Base-by-base conservation (phyloP, 257 asterid genomes). In the Leptodermis oblonga region DNA sequence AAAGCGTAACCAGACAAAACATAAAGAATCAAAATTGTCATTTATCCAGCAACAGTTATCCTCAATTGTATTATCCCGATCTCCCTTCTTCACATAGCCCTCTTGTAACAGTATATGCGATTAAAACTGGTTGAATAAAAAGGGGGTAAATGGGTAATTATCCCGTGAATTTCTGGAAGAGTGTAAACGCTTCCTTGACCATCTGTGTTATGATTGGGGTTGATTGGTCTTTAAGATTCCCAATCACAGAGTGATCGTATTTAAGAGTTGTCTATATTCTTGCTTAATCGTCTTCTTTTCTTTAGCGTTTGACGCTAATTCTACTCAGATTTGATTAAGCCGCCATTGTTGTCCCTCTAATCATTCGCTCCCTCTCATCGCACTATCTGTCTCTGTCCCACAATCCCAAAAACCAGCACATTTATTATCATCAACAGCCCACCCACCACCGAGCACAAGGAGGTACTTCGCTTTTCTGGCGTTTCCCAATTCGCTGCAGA, bases 291-390 rank as follows among this genome's bases (percentile, higher is more conserved):
- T 31, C 42, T 33, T 67, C 61, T 31, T 46, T 30, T 18, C 7
- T n/a, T 34, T 22, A 22, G 12, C 3, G 23, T 72, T 64, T 72
- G 58, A 72, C 70, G 52, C 55, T 49, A 61, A 51, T 15, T 60
- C 49, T 13, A 64, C 31, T 54, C 36, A 37, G 58, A 73, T 33
- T n/a, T 64, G 71, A 52, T 41, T 12, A 42, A 33, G 77, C 71
- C 59, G 71, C 77, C 76, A 65, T 65, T 65, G 65, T 65, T 70
- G n/a, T 52, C 59, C 59, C 59, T 52, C 55, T n/a, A n/a, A n/a
- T n/a, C n/a, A n/a, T n/a, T n/a, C n/a, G n/a, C 4, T 52, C 30
- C 41, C 30, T 55, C 56, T 56, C 66, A 18, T 11, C n/a, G 36
- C 68, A 18, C 67, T 58, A 30, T 54, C 7, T 18, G 14, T 26